Evolutionary conservation across 2,329 filamentous ascomycete genomes (phyloP).

Genomic region (Aureobasidium mangrovei): DNA sequence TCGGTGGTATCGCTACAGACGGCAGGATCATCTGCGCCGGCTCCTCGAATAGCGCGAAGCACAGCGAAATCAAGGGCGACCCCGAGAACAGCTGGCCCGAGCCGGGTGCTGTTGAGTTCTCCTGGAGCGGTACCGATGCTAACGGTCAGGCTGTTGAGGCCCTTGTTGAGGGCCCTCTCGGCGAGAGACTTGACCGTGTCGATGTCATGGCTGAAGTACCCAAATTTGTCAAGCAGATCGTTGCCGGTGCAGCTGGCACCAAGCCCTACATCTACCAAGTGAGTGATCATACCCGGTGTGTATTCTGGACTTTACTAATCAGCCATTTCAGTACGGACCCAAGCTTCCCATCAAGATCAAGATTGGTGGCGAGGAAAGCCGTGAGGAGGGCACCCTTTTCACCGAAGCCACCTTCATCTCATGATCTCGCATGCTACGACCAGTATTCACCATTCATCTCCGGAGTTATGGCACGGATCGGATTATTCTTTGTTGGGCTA

Average conservation of each 20-base stretch:
- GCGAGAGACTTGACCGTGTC: slow-evolving; percentile 65
- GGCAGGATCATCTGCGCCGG: slow-evolving; percentile 70
- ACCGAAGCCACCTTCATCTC: slow-evolving; percentile 96
- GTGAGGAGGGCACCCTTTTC: slow-evolving; percentile 72
- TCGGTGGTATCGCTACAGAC: slow-evolving; percentile 75
- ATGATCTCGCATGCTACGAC: slow-evolving; percentile 5
- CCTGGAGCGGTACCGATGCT: slow-evolving; percentile 69
- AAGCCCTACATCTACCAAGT: slow-evolving; percentile 98
- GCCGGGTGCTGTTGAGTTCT: slow-evolving; percentile 64
- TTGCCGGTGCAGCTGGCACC: slow-evolving; percentile 77
- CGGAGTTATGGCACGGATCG: not conserved
- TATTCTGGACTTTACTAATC: not conserved
- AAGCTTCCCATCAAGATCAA: slow-evolving; percentile 72
- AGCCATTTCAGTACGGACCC: slow-evolving; percentile 56
- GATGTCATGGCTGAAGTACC: slow-evolving; percentile 97
- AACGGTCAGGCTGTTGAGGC: slow-evolving; percentile 67
- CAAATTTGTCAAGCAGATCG: slow-evolving; percentile 89
- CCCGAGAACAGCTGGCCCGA: slow-evolving; percentile 80
- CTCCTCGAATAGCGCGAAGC: slow-evolving; percentile 53
- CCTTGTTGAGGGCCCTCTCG: slow-evolving; percentile 59
- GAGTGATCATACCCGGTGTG: slow-evolving; percentile 23
- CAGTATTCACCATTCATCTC: not conserved
- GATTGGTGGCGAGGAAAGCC: slow-evolving; percentile 67
- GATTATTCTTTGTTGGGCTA: slow-evolving; percentile 3
- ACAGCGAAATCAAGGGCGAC: slow-evolving; percentile 64